Evolutionary conservation across 805 yeast genomes (phyloP), one percentile per base, ranked within the genome.

Genomic region (Wickerhamomyces alni): DNA sequence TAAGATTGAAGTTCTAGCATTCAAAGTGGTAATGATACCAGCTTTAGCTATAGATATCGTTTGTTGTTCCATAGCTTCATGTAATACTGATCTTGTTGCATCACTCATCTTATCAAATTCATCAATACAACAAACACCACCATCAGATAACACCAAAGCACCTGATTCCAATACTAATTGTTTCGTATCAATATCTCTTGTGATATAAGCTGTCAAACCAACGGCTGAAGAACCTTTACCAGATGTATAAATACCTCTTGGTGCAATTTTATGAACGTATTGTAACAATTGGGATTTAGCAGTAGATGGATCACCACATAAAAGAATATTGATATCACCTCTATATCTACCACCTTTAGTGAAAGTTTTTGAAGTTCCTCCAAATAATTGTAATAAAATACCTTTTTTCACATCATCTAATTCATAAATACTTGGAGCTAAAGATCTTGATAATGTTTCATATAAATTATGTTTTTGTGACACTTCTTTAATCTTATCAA

Each of bases 211-310:
- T 1, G 99, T 93, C 55, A 93, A 70, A 70, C 99, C 99, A 36
- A 93, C 99, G 0, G 99, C 99, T 25, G 99, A 93, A 1, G 97
- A 88, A 37, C 99, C 99, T 56, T 93, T 93, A 62, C 99, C 99
- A 1, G 97, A 89, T 4, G 99, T 93, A 63, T 89, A 93, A 30
- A 93, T 87, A 50, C 99, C 99, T 58, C 99, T 74, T 33, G 99
- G 99, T 1, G 99, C 95, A 50, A 93, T 93, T 55, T 89, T 87
- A 65, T 93, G 99, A 32, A 93, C 97, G 51, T 93, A 93, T 57
- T 88, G 95, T 48, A 93, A 70, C 34, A 93, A 65, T 62, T 93
- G 99, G 3, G 99, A 93, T 59, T 93, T 93, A 11, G 97, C 81
- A 2, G 99, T 93, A 9, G 98, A 91, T 2, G 99, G 99, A 59